Evolutionary conservation across 371 early-diverging fungal genomes (phyloP).

Genomic region (Circinella umbellata): DNA sequence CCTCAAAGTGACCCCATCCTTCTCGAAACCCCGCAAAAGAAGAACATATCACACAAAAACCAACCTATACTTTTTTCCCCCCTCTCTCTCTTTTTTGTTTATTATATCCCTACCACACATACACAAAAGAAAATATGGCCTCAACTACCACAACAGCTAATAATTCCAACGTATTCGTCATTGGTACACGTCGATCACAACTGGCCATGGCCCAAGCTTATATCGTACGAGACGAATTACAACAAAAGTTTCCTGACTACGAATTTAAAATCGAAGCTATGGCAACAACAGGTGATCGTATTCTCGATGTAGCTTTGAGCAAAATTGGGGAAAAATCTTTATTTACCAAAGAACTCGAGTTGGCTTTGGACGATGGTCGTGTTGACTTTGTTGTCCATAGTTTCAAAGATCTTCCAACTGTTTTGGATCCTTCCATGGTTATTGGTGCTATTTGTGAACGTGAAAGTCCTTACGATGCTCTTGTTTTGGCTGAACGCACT

Average conservation of each 20-base stretch:
- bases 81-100: background rate
- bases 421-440: constrained; percentile 80
- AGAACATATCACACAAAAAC: too few relatives aligned
- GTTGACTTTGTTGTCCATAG: constrained; percentile 94
- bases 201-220: constrained; percentile 91
- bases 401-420: constrained; percentile 95
- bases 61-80: too few relatives aligned
- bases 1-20: too few relatives aligned
- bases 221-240: constrained; percentile 69
- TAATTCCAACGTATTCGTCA: constrained; percentile 21
- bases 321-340: constrained; percentile 93
- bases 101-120: too few relatives aligned
- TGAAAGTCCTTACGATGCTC: constrained; percentile 91
- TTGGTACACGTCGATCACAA: constrained; percentile 90
- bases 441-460: constrained; percentile 86
- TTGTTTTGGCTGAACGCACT: constrained; percentile 61
- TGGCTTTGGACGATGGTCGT: constrained; percentile 69
- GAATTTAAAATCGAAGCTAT: constrained; percentile 72
- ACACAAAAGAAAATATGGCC: background rate
- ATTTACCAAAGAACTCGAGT: constrained; percentile 95
- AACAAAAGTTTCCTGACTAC: constrained; percentile 43
- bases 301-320: constrained; percentile 82
- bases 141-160: constrained; percentile 3
- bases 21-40: too few relatives aligned
- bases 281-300: constrained; percentile 88